Evolutionary conservation across 2,329 filamentous ascomycete genomes (phyloP).

Genomic region (Mycocentrospora acerina): DNA sequence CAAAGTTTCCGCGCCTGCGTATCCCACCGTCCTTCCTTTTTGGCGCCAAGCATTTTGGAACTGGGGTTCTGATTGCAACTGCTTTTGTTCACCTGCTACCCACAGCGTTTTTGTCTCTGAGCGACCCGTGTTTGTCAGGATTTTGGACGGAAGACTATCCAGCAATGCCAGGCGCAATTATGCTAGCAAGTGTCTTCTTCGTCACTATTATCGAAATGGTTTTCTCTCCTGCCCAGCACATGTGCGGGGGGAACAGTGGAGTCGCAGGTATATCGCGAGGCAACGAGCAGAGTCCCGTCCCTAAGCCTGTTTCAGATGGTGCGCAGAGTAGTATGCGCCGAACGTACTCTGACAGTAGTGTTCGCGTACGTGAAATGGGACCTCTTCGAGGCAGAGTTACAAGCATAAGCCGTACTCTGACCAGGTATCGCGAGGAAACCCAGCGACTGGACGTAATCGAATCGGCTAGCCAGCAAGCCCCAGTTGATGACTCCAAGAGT

Average conservation of each 20-base stretch:
- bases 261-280: conserved; percentile 22
- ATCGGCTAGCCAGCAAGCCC: conserved; percentile 34
- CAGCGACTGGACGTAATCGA: conserved; percentile 43
- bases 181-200: conserved; percentile 61
- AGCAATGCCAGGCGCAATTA: conserved; percentile 63
- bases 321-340: conserved; percentile 9
- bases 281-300: conserved; percentile 2
- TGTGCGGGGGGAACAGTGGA: conserved; percentile 55
- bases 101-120: conserved; percentile 55
- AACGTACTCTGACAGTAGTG: conserved; percentile 24
- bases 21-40: conserved; percentile 62
- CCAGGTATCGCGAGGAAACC: conserved; percentile 27
- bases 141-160: conserved; percentile 61
- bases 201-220: conserved; percentile 64
- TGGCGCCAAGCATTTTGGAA: conserved; percentile 61
- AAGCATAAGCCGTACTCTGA: conserved; percentile 34
- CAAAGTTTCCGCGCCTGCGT: conserved; percentile 60
- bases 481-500: conserved; percentile 41
- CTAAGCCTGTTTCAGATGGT: conserved; percentile 5
- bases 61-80: conserved; percentile 78
- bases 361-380: conserved; percentile 27
- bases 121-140: conserved; percentile 54
- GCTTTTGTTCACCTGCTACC: conserved; percentile 75
- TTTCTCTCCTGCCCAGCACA: conserved; percentile 58
- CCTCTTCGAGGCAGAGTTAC: conserved; percentile 23